Evolutionary conservation across 352 stramenopile species (phyloP).

Genomic region (Albugo laibachii): DNA sequence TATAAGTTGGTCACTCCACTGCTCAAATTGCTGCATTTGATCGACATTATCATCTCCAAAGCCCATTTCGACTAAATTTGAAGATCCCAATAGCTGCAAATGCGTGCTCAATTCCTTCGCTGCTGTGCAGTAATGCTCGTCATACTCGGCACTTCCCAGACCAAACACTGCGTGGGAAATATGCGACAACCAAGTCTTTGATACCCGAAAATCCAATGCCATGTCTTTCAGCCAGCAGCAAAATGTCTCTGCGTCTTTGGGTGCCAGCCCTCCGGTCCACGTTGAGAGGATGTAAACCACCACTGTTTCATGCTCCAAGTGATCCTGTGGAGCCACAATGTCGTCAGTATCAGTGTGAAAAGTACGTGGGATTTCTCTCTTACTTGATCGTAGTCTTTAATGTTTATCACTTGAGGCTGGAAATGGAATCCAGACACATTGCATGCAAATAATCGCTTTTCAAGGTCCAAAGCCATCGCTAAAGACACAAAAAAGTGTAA

Average conservation of each 20-base stretch:
- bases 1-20: constrained; percentile 63
- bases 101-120: constrained; percentile 51
- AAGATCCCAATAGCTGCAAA: constrained; percentile 39
- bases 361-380: background rate
- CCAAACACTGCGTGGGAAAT: constrained; percentile 66
- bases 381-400: constrained; percentile 73
- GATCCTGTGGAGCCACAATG: constrained; percentile 20
- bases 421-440: constrained; percentile 67
- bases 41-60: constrained; percentile 72
- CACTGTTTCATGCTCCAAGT: constrained; percentile 71
- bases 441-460: constrained; percentile 62
- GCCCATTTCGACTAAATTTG: constrained; percentile 29
- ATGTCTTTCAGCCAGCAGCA: constrained; percentile 78
- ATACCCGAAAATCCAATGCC: constrained; percentile 77
- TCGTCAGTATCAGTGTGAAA: background rate
- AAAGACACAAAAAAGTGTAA: background rate
- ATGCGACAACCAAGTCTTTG: constrained; percentile 54
- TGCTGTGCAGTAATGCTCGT: constrained; percentile 68
- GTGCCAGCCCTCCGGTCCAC: constrained; percentile 59
- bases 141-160: constrained; percentile 76
- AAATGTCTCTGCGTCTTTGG: constrained; percentile 56
- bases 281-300: constrained; percentile 75
- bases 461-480: constrained; percentile 13
- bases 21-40: constrained; percentile 59
- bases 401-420: constrained; percentile 64